Evolutionary conservation across 176 grass and related monocot genomes (phyloP), one percentile per base, ranked within the genome.

Genomic region (Zea luxurians): DNA sequence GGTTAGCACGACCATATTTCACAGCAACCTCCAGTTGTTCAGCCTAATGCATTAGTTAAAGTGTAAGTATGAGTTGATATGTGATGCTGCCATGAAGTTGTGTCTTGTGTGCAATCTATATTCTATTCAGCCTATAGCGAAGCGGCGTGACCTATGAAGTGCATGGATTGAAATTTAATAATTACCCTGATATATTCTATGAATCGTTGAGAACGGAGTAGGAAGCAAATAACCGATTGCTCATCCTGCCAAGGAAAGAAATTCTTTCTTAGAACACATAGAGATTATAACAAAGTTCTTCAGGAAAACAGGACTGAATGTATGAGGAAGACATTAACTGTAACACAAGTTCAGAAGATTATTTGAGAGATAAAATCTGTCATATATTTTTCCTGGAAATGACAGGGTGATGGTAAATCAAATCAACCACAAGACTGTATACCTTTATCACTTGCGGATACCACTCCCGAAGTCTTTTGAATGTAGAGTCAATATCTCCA

Each of bases 141-240:
- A 67, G 10, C 42, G n/a, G 37, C 12, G 17, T 27, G 13, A 71
- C 38, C 34, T 40, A 73, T 62, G 20, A 81, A 65, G 42, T 15
- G 18, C 2, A 82, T 21, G 10, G 72, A 46, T 12, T 76, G 48
- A 81, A 77, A 68, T 72, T 8, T 72, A 16, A 79, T 75, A 82
- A 64, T 78, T 98, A 98, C 95, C 87, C 91, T 85, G 59, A 98
- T 89, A 84, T 94, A 88, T 76, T 98, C 95, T 48, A 98, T 92
- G 76, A 98, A 98, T 64, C 83, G 89, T 82, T 98, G 95, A 78
- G 91, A 98, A 86, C 92, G 91, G 55, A 98, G 95, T 76, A 98
- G 77, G 84, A 98, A 94, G 84, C 95, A 98, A 86, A 98, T 81
- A 84, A 87, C 80, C 7, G 95, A 98, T 36, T 78, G 87, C 50